Evolutionary conservation across 176 grass and related monocot genomes (phyloP).

Genomic region (Chloris gayana): DNA sequence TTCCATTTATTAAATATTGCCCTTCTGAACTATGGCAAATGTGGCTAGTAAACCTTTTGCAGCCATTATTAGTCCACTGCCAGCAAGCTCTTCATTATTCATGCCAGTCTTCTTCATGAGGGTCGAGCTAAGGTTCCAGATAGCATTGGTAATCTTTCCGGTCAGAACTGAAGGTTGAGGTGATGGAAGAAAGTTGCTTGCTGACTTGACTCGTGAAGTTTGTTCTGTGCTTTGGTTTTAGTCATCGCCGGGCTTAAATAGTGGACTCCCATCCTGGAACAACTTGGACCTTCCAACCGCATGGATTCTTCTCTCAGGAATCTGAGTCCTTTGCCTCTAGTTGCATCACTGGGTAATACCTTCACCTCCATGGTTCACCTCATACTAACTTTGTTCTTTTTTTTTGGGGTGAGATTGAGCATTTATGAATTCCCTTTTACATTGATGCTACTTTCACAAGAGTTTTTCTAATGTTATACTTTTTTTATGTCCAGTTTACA

Average conservation of each 20-base stretch:
- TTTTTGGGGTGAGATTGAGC: background rate
- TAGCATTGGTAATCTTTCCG: conserved; percentile 84
- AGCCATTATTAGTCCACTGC: conserved; percentile 82
- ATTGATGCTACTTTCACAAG: background rate
- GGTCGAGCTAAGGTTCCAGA: conserved; percentile 88
- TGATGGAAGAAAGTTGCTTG: conserved; percentile 98
- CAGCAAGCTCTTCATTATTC: conserved; percentile 90
- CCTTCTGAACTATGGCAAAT: conserved; percentile 65
- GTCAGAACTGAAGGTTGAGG: conserved; percentile 92
- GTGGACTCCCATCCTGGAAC: conserved; percentile 85
- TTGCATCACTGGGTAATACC: conserved; percentile 75
- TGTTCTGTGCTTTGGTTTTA: conserved; percentile 77
- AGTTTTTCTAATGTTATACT: background rate
- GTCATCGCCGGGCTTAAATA: conserved; percentile 71
- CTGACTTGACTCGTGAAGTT: conserved; percentile 95
- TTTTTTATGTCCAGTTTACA: background rate
- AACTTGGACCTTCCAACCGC: conserved; percentile 81
- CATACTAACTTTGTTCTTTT: background rate
- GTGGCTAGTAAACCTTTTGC: conserved; percentile 72
- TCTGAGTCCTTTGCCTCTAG: conserved; percentile 71
- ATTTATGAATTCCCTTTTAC: background rate
- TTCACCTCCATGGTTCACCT: background rate
- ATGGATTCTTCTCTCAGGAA: conserved; percentile 65
- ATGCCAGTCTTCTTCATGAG: conserved; percentile 81
- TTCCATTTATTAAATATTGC: conserved; percentile 87